Base-by-base conservation (phyloP, 306 rosid genomes). In the Castanea crenata region DNA sequence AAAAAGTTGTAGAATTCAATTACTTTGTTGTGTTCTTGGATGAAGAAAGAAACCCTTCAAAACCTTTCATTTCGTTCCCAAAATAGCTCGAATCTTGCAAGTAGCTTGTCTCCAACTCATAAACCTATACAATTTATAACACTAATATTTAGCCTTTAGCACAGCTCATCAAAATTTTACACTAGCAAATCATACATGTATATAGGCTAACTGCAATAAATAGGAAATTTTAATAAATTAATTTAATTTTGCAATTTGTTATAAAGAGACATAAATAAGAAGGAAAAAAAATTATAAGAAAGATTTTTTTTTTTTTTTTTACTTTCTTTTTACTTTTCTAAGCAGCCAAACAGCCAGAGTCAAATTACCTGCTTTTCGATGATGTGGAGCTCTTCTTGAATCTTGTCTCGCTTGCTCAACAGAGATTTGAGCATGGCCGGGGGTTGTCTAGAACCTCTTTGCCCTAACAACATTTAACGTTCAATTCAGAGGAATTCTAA, bases 341-440 rank as follows among this genome's bases (percentile, higher is more conserved):
- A 14, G 3, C 41, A 63, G 29, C 69, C 69, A 63, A 25, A 27
- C 13, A 49, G 54, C 14, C 54, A 12, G 54, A 49, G 12, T 49
- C 16, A 6, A 63, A 63, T 63, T 63, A 63, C 69, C 69, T 63
- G 69, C 41, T 63, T 63, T 63, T 63, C 38, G 69, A 63, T 63
- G 41, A 25, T 29, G 14, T 11, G 4, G 69, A 63, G 69, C 5
- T 63, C 69, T 63, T 63, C 69, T 29, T 63, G 69, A 27, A 63
- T 34, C n/a, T 63, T 63, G 5, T 63, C 69, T 29, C 69, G 29
- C 69, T 25, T 63, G 69, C 41, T 25, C 69, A 63, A 63, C 38
- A 63, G n/a, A 63, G 69, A 63, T 29, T 63, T 34, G 38, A 63
- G 69, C 69, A 63, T 13, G 69, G 38, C 69, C 35, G 69, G 29